These are phyloP conservation scores for Nitzschia sp. DNA, from an alignment of 108 stramenopile species.

Conservation along the genomic window DNA sequence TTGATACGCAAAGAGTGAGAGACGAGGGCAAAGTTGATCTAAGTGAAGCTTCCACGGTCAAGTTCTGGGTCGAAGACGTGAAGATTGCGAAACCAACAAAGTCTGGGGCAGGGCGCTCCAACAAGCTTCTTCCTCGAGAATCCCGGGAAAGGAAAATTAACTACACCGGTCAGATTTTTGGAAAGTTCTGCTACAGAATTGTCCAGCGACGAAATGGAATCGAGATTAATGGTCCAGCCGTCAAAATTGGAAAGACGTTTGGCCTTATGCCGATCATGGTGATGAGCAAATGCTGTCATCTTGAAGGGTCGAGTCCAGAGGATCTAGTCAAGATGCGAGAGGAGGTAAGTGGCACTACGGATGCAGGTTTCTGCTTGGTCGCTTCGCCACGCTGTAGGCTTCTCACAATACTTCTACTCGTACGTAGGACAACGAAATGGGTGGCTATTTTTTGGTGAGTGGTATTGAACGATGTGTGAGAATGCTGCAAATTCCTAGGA, in stretches of 20 bases:
- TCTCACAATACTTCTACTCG: neutral
- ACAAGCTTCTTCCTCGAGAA: conserved; percentile 69
- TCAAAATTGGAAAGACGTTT: conserved; percentile 56
- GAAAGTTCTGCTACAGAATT: conserved; percentile 71
- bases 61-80: conserved; percentile 81
- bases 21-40: conserved; percentile 31
- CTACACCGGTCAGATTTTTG: conserved; percentile 74
- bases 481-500: conserved; percentile 90
- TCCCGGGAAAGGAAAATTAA: conserved; percentile 77
- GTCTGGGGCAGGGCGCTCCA: conserved; percentile 22
- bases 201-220: conserved; percentile 65
- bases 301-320: conserved; percentile 46
- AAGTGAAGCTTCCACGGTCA: conserved; percentile 41
- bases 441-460: conserved; percentile 96
- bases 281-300: conserved; percentile 74
- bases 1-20: conserved; percentile 37
- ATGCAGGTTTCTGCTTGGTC: neutral
- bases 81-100: conserved; percentile 59
- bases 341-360: conserved; percentile 50
- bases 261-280: conserved; percentile 97
- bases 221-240: conserved; percentile 21
- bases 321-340: conserved; percentile 61
- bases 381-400: neutral
- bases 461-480: conserved; percentile 97
- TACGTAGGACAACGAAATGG: conserved; percentile 90